Evolutionary conservation across 2,329 filamentous ascomycete species (phyloP), one percentile per base, ranked within the genome.

Genomic region (Parafenestella ontariensis): DNA sequence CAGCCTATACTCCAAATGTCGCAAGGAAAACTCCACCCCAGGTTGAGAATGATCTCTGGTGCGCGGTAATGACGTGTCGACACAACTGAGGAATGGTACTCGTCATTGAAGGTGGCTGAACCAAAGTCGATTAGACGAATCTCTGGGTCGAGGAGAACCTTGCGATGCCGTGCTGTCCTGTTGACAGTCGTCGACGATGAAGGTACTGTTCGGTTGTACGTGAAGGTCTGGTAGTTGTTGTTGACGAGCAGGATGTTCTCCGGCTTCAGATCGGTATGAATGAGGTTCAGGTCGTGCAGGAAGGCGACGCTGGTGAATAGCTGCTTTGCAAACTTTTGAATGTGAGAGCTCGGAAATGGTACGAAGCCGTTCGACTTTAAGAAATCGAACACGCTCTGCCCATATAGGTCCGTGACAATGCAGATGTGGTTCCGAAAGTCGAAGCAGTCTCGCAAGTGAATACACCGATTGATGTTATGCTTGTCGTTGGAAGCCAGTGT

Each of bases 271-370:
- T 89, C 86, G 39, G 95, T 99, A 74, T 99, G 95, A 57, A 99
- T 97, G 62, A 99, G 85, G 74, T 98, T 96, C 17, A 99, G 85
- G 77, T 99, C 95, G 73, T 99, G 95, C 20, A 99, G 83, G 76
- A 98, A 99, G 54, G 95, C 95, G 70, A 99, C 96, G 70, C 94
- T 98, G n/a, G 94, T 98, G 58, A 99, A 90, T 15, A 99, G 82
- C 74, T 99, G 95, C 45, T 94, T 87, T 43, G 95, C 95, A 81
- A 99, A 98, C 73, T 87, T 94, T 76, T 98, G 95, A 54, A 99
- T 99, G 77, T 99, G 95, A 63, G 93, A 97, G 81, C 96, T 98
- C 11, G 95, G 95, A 71, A 99, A 99, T 0, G 95, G 95, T 17
- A 96, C 92, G 72, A 99, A 99, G 61, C 87, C 85, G 72, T 98